Evolutionary conservation across 2,329 filamentous ascomycete genomes (phyloP).

Genomic region (Metarhizium anisopliae): DNA sequence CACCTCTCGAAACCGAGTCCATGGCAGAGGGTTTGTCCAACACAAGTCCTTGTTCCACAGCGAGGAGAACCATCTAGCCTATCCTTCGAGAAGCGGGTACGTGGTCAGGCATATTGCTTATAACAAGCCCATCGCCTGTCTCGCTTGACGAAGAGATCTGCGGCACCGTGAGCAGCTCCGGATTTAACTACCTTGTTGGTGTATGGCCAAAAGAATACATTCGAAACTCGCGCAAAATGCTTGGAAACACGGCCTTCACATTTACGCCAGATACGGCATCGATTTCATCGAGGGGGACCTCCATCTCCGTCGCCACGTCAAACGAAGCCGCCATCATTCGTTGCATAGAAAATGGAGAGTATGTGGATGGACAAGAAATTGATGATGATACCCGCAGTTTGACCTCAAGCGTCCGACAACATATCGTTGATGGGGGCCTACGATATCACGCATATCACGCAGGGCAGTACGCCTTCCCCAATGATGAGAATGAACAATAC

Average conservation of each 20-base stretch:
- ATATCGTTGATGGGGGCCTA: constrained; percentile 31
- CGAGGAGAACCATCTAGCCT: neutral
- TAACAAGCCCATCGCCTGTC: neutral
- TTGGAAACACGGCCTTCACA: neutral
- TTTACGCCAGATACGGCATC: neutral
- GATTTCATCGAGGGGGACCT: constrained; percentile 4
- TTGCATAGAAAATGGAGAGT: constrained; percentile 24
- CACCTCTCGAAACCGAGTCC: neutral
- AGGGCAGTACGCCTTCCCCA: constrained; percentile 33
- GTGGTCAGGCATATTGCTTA: neutral
- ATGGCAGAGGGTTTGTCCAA: neutral
- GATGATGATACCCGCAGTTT: constrained; percentile 30
- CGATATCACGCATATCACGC: constrained; percentile 32
- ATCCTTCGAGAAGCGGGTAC: neutral
- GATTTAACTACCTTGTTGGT: neutral
- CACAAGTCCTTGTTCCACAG: neutral
- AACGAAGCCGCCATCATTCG: constrained; percentile 21
- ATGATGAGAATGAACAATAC: constrained; percentile 33
- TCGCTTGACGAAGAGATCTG: neutral
- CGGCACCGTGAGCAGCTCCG: neutral
- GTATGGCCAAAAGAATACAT: neutral
- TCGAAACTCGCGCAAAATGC: neutral
- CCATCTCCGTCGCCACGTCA: constrained; percentile 21
- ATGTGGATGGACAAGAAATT: constrained; percentile 10
- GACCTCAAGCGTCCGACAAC: constrained; percentile 33